Percentiles rank a stretch among this genome's conserved stretches.
phyloP scores from a whole-genome alignment of 192 early-diverging fungal genomes.

The Backusella circina region DNA sequence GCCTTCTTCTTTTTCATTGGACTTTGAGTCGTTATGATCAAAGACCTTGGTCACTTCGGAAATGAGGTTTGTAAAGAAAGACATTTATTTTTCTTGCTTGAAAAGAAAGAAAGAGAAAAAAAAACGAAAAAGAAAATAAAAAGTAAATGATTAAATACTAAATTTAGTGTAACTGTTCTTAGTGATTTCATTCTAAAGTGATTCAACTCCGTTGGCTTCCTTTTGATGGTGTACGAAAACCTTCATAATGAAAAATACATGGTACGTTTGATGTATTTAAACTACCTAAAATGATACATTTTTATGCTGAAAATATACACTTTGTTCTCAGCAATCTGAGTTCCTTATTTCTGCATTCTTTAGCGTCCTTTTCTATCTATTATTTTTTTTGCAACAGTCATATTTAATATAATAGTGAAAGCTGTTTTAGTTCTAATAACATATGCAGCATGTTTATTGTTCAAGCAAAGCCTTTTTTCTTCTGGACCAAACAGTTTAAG shows the following conservation, averaged over 20 bases:
- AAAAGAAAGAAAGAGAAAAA: not conserved
- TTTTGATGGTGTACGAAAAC: not conserved
- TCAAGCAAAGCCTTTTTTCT: not conserved
- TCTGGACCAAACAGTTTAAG: not conserved
- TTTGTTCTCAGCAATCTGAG: not conserved
- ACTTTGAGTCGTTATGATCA: conserved; percentile 8
- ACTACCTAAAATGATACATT: not conserved
- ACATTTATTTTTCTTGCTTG: not conserved
- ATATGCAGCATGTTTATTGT: not conserved
- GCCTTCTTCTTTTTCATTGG: not conserved
- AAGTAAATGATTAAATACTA: conserved; percentile 2
- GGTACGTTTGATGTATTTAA: not conserved
- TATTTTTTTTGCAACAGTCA: no score
- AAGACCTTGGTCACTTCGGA: conserved; percentile 26
- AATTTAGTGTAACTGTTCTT: not conserved
- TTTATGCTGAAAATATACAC: not conserved
- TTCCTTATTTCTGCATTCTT: not conserved
- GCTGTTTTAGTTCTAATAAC: no score
- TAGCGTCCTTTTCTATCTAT: not conserved
- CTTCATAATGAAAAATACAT: not conserved
- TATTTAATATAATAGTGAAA: no score
- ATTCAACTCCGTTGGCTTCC: not conserved
- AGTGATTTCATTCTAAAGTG: not conserved
- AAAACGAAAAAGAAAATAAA: no score
- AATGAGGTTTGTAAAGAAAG: conserved; percentile 14